Base-by-base conservation (phyloP, 2,329 filamentous ascomycete genomes). In the Phialophora macrospora region DNA sequence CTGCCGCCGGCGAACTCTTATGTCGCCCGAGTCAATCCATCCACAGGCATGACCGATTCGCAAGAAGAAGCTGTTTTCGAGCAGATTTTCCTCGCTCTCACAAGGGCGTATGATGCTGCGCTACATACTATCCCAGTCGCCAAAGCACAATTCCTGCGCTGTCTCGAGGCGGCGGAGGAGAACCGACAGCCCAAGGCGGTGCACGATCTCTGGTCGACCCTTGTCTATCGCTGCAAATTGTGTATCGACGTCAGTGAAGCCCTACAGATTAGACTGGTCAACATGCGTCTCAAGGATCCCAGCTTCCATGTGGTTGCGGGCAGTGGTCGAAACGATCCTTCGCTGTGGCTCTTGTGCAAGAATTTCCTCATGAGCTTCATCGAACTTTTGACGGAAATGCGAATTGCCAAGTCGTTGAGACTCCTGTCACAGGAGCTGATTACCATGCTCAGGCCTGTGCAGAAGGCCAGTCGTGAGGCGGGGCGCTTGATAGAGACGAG, bases 51-150 rank as follows among this genome's bases (percentile, higher is more conserved):
- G 57, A 84, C 86, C 55, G 84, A 86, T 63, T 85, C 85, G 2
- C 90, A 92, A 69, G 92, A 96, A 68, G 92, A 96, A 72, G 84
- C 86, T 17, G 85, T 88, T 30, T 97, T 97, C 71, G 93, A 96
- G 68, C 87, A 83, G 67, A 92, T 97, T 24, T 96, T 91, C 79
- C 75, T 92, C 38, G 90, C 90, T 54, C 81, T 97, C 26, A 88
- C 89, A 54, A 85, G 84, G 61, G 90, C 92, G 0, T 89, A 90
- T 22, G 90, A 93, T 56, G 82, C 91, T 56, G 88, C 92, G 30
- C 84, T 91, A 70, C 86, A 87, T 49, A 88, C 88, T 1, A 80
- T 97, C 28, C 92, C 92, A 0, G 81, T 81, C 62, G 88, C 92
- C 68, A 87, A 88, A 66, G 82, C 82, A 58, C 89, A 93, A 68